A percentile compares a stretch with the other conserved stretches of the same genome.
Conservation (phyloP, 768 basidiomycete species). For the Chalciporus pseudorubinellus region DNA sequence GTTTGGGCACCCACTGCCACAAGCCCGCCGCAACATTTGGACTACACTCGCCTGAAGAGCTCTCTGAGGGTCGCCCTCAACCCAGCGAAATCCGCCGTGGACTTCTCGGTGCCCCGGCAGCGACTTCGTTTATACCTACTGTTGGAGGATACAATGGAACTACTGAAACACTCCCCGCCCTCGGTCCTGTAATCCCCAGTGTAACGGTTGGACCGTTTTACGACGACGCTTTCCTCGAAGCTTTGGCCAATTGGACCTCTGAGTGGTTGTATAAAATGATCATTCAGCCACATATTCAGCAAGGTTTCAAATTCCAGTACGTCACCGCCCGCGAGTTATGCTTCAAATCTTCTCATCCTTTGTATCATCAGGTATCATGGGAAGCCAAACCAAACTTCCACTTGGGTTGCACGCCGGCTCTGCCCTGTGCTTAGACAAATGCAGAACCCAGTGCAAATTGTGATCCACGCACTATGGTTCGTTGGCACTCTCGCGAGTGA, state of each 20-base stretch:
- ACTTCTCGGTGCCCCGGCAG: conserved; percentile 10
- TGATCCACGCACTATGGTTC: conserved; percentile 33
- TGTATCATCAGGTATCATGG: conserved; percentile 16
- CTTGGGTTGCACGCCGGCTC: conserved; percentile 19
- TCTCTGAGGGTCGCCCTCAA: conserved; percentile 18
- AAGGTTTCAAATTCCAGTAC: conserved; percentile 20
- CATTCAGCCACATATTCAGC: conserved; percentile 19
- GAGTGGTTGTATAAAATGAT: conserved; percentile 26
- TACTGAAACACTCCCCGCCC: background rate
- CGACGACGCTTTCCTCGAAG: conserved; percentile 5
- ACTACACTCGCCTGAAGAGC: conserved; percentile 2
- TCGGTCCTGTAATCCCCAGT: background rate
- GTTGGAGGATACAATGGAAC: background rate
- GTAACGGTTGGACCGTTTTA: background rate
- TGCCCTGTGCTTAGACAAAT: conserved; percentile 20
- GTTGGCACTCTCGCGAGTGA: conserved; percentile 27
- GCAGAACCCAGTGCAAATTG: conserved; percentile 28
- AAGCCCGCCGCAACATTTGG: background rate
- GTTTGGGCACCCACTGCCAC: background rate
- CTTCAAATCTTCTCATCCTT: conserved; percentile 5
- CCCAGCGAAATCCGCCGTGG: conserved; percentile 21
- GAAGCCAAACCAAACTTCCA: conserved; percentile 1
- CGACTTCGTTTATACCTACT: background rate
- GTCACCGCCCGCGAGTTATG: conserved; percentile 4
- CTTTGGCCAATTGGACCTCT: conserved; percentile 26